Evolutionary conservation across 129 eudicot genomes (phyloP).

Genomic region (Kitagawia praeruptora): DNA sequence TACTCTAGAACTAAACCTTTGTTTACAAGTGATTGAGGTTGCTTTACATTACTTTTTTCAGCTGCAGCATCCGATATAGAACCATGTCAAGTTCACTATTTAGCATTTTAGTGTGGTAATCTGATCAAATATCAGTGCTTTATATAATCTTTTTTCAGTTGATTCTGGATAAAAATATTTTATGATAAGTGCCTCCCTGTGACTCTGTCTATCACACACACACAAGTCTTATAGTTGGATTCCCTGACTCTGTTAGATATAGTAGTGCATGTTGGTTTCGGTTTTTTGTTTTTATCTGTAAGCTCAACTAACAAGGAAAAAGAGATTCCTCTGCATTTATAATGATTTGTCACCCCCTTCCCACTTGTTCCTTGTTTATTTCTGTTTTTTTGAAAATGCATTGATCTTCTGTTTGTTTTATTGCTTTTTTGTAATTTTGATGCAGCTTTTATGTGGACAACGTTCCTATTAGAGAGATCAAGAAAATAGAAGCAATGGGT

Average conservation of each 20-base stretch:
- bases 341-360: neutral
- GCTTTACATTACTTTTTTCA: neutral
- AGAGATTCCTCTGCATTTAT: conserved; percentile 13
- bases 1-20: neutral
- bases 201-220: neutral
- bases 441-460: conserved; percentile 86
- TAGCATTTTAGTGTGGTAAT: neutral
- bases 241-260: neutral
- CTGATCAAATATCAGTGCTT: neutral
- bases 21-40: neutral
- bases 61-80: neutral
- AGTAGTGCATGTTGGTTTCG: neutral
- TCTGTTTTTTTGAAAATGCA: neutral
- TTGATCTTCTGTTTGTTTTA: neutral
- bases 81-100: neutral
- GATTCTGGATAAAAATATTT: neutral
- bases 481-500: conserved; percentile 65
- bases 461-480: conserved; percentile 80
- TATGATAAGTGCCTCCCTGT: neutral
- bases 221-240: neutral
- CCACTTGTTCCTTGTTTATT: conserved; percentile 8
- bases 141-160: neutral
- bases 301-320: conserved; percentile 2
- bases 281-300: neutral
- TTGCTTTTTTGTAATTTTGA: neutral